Base-by-base conservation (phyloP, 2,329 filamentous ascomycete species). In the Claviceps purpurea region DNA sequence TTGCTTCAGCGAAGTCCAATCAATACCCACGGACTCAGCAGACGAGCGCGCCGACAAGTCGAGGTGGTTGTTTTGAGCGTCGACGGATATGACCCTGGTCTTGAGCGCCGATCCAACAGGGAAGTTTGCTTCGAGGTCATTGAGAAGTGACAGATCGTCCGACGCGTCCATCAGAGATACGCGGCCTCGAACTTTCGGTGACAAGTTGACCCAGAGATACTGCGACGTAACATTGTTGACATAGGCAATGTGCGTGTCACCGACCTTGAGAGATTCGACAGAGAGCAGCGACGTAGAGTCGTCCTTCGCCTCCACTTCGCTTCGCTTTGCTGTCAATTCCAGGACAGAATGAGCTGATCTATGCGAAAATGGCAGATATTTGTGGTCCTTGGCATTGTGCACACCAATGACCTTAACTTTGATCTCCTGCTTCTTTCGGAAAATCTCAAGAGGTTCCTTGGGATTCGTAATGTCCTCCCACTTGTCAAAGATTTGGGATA, bases 351-450 rank as follows among this genome's bases (percentile, higher is more conserved):
- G 90, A 52, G 82, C 82, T 47, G 82, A 82, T 50, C 89, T 81
- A 68, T 97, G 91, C 40, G 86, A 87, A 61, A 98, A 87, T 2
- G 93, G 90, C 43, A 98, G 74, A 71, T 95, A 98, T 46, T 85
- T 83, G 68, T 96, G 88, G 60, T 88, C 94, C 58, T 85, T 84
- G 49, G 89, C 87, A 68, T 96, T 89, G 63, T 97, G 91, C 37
- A 94, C 77, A 56, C 90, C 91, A 39, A 97, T 74, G 40, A 96
- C 78, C 62, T 83, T 85, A 41, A 90, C 89, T 14, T 78, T 72
- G 34, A 96, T 69, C 46, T 82, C 71, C 53, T 91, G 80, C 59
- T 87, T 85, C 49, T 76, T 73, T 56, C 80, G 77, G 69, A 95
- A 94, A 56, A 78, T 77, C 52, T 62, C 60, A n/a, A 97, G 73